Evolutionary conservation across 2,329 filamentous ascomycete species (phyloP), one percentile per base, ranked within the genome.

Genomic region (Huntiella bhutanensis): DNA sequence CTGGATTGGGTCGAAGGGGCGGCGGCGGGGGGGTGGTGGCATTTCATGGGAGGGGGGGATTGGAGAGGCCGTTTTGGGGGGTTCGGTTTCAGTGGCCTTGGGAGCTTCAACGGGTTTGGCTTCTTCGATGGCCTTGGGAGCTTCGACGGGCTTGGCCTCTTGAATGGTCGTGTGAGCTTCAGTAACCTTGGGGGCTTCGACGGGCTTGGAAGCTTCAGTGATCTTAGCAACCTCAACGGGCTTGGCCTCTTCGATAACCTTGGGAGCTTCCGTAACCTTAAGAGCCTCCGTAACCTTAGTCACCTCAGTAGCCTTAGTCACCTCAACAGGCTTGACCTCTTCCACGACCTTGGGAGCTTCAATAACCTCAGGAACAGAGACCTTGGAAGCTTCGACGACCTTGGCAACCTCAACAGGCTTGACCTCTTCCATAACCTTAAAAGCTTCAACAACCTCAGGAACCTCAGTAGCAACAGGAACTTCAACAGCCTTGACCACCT

Each of bases 1-100:
- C 4, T 36, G 32, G n/a, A 48, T 48, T n/a, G 28, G 41, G 8
- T 48, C 46, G 16, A 41, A 19, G 16, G 46, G 46, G 7, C 46
- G 41, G 13, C 46, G 47, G 15, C 45, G 45, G 7, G 40, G 22
- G 16, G 40, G 44, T 6, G 33, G 35, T 4, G 42, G 11, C 49
- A 16, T 53, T 54, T 41, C 3, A 36, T 3, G 4, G 6, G 5
- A 13, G 41, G 41, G 1, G 15, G 41, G 22, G 46, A 36, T 10
- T 32, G 46, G 8, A 40, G 45, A n/a, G 46, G 35, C 35, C 36
- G 39, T 7, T 28, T 28, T 28, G 22, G 22, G 5, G 22, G 15
- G 19, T 60, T 59, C 15, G 17, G 17, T 17, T 17, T 17, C 17
- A 5, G 17, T 17, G 17, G 17, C 4, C 4, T 17, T 17, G 17